Percentiles rank a stretch among this genome's conserved stretches.
These are phyloP conservation scores for Prunus fruticosa DNA, from an alignment of 306 rosid genomes.

Conservation along the genomic window DNA sequence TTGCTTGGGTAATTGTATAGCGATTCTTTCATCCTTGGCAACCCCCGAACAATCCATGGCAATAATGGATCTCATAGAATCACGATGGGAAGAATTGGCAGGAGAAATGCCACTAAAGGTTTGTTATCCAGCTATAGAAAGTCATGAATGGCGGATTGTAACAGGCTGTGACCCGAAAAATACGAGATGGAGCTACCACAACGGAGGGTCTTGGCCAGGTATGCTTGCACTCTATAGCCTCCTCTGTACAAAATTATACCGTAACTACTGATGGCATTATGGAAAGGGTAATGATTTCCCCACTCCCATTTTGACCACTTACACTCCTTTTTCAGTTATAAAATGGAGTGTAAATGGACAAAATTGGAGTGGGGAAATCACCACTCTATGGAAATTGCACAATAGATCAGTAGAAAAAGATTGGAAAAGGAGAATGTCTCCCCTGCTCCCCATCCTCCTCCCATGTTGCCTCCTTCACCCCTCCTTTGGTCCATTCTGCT, in stretches of 20 bases:
- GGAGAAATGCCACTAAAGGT: constrained; percentile 90
- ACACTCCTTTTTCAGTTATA: too few relatives aligned
- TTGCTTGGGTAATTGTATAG: constrained; percentile 80
- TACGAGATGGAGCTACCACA: constrained; percentile 92
- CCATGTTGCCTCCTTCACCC: too few relatives aligned
- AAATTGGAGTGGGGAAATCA: too few relatives aligned
- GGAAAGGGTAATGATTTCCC: too few relatives aligned
- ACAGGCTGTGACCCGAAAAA: constrained; percentile 88
- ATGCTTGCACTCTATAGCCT: constrained; percentile 10
- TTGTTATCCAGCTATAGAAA: constrained; percentile 85
- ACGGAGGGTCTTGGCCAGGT: constrained; percentile 98
- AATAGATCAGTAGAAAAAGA: neutral
- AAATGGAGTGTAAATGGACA: too few relatives aligned
- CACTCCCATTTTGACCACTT: too few relatives aligned
- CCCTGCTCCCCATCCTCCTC: too few relatives aligned
- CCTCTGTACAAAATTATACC: neutral
- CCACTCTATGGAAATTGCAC: neutral
- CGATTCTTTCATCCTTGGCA: constrained; percentile 82
- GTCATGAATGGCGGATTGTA: constrained; percentile 64
- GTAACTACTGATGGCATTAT: neutral
- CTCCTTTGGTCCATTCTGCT: too few relatives aligned
- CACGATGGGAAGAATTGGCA: constrained; percentile 77
- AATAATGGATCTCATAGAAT: constrained; percentile 89
- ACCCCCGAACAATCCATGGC: constrained; percentile 81
- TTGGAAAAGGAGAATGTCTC: neutral